Base-by-base conservation (phyloP, 257 asterid genomes). In the Gentiana straminea region DNA sequence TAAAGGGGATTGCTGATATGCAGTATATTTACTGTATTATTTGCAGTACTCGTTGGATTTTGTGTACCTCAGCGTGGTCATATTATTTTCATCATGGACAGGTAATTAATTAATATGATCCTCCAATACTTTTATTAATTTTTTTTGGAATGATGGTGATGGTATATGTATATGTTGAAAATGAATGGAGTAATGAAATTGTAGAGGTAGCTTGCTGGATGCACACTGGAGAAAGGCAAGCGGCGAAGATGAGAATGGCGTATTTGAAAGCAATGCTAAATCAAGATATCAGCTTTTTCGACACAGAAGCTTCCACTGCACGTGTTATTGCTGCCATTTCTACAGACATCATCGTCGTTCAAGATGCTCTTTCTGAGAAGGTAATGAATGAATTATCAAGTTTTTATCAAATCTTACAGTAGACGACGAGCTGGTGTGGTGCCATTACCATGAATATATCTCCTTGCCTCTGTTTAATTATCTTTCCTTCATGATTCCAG, bases 201-300 rank as follows among this genome's bases (percentile, higher is more conserved):
- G 4, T n/a, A 91, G 96, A 91, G 95, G 99, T 92, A 79, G 94
- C 91, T 8, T 92, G 94, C 70, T 92, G 99, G 99, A 92, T 92
- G 99, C 75, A 92, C 36, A 70, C 83, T 10, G 99, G 99, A 51
- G 99, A 92, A 58, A 75, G 98, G 53, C 98, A 92, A 79, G 99
- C 99, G 1, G 90, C 91, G 2, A 88, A 92, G 54, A 92, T 92
- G 94, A 85, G 99, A 73, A 85, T 88, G 94, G 91, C 97, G 3
- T 92, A 92, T 68, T 38, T 92, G 60, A 74, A 78, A 56, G 71
- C 79, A 2, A 85, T 92, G 94, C 63, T 92, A 33, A 85, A 72
- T 73, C 95, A 92, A 70, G 99, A 92, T 7, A 83, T 92, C 15
- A 77, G 89, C 62, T 68, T 75, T 12, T 92, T 92, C 12, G 99